These are phyloP conservation scores for Naganishia liquefaciens DNA, from an alignment of 1,284 basidiomycete species.

Conservation along the genomic window DNA sequence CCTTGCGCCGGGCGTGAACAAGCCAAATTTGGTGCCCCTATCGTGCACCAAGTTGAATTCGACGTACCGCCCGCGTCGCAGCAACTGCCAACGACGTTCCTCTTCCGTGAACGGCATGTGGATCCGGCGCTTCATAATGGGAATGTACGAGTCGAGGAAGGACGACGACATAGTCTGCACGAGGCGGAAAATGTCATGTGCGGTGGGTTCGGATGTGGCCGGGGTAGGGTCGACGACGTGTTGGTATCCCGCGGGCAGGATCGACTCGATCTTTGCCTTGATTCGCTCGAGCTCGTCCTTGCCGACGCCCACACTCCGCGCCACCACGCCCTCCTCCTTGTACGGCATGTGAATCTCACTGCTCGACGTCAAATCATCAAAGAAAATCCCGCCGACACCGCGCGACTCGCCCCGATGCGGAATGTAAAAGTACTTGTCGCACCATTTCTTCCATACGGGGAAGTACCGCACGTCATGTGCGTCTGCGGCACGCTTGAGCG, in stretches of 20 bases:
- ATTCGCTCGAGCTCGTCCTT: constrained; percentile 23
- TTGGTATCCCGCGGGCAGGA: constrained; percentile 4
- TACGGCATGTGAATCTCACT: constrained; percentile 42
- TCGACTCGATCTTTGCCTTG: constrained; percentile 22
- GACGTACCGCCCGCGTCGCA: constrained; percentile 85
- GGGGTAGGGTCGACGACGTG: neutral
- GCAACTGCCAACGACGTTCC: constrained; percentile 80
- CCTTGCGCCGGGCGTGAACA: constrained; percentile 84
- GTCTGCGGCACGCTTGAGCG: constrained; percentile 76
- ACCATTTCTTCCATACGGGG: constrained; percentile 87
- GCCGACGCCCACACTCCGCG: neutral
- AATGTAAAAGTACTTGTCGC: constrained; percentile 95
- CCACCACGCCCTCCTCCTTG: constrained; percentile 6
- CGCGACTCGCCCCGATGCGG: constrained; percentile 87
- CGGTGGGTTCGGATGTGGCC: constrained; percentile 41
- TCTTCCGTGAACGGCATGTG: constrained; percentile 63
- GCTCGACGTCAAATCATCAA: constrained; percentile 73
- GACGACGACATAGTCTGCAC: constrained; percentile 69
- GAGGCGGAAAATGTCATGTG: constrained; percentile 73
- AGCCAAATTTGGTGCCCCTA: constrained; percentile 67
- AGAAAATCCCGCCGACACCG: constrained; percentile 94
- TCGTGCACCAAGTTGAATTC: constrained; percentile 94
- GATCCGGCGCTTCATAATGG: constrained; percentile 67
- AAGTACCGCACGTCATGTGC: constrained; percentile 71
- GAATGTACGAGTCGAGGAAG: constrained; percentile 85